A percentile compares a stretch with the other conserved stretches of the same genome.
These are phyloP conservation scores for Chara braunii DNA, from an alignment of 139 green algal genomes.

Conservation along the genomic window DNA sequence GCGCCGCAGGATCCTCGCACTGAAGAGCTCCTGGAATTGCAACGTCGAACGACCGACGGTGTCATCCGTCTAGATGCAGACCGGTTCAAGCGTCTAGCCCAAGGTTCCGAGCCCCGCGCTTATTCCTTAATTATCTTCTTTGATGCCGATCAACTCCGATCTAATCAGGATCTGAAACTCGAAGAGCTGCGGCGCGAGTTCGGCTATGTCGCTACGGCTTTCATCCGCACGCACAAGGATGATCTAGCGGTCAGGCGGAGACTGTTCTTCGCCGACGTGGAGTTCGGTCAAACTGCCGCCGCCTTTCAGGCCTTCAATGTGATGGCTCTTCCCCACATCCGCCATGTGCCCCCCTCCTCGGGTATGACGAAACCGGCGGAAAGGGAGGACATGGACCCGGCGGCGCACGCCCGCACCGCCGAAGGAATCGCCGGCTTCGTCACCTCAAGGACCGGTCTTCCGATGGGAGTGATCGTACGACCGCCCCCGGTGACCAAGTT, in stretches of 20 bases:
- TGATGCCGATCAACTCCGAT: slow-evolving; percentile 19
- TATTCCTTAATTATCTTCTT: slow-evolving; percentile 25
- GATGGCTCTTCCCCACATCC: slow-evolving; percentile 19
- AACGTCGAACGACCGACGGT: slow-evolving; percentile 1
- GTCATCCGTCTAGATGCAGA: slow-evolving; percentile 29
- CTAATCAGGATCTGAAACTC: slow-evolving; percentile 20
- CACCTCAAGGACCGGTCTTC: background rate
- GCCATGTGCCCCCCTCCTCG: background rate
- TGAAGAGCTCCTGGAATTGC: slow-evolving; percentile 12
- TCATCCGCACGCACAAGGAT: background rate
- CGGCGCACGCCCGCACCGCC: background rate
- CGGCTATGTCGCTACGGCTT: slow-evolving; percentile 5
- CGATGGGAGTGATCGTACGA: slow-evolving; percentile 12
- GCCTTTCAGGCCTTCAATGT: slow-evolving; percentile 8
- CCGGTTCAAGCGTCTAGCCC: background rate
- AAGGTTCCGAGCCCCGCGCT: background rate
- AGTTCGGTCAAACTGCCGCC: slow-evolving; percentile 24
- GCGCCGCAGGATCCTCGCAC: slow-evolving; percentile 7
- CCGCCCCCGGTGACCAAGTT: slow-evolving; percentile 9
- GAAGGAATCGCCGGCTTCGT: slow-evolving; percentile 29
- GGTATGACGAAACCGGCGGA: background rate
- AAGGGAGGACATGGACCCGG: slow-evolving; percentile 11
- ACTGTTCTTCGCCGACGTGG: slow-evolving; percentile 27
- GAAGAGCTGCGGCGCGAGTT: slow-evolving; percentile 9
- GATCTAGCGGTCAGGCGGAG: background rate